Conservation (phyloP, 2,329 filamentous ascomycete genomes). For the Colletotrichum gloeosporioides region DNA sequence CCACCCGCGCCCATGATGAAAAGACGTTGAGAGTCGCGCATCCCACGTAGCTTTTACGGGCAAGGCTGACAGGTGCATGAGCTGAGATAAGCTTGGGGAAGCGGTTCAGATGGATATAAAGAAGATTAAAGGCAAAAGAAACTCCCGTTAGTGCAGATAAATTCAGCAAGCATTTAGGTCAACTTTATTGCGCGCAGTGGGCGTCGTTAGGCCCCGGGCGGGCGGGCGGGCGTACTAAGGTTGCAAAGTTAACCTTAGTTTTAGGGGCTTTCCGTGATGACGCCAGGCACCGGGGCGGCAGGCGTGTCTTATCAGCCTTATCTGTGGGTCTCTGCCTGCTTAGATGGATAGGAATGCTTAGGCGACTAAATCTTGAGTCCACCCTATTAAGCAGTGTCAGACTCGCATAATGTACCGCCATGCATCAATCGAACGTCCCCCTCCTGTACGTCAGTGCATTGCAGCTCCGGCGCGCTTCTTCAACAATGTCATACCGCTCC, state of each 20-base stretch:
- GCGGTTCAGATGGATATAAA: constrained; percentile 10
- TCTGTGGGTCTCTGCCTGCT: neutral
- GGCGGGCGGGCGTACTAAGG: neutral
- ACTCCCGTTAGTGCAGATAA: neutral
- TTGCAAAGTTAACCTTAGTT: constrained; percentile 6
- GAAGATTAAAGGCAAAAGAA: constrained; percentile 4
- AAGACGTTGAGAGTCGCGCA: neutral
- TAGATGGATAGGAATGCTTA: neutral
- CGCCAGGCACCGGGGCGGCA: neutral
- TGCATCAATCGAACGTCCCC: neutral
- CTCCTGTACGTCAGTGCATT: neutral
- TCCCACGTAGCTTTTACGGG: neutral
- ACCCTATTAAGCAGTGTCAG: neutral
- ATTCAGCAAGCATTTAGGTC: neutral
- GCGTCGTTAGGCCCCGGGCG: neutral
- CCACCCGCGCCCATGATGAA: neutral
- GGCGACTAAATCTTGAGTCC: accelerated
- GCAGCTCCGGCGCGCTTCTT: constrained; percentile 7
- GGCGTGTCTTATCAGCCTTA: neutral
- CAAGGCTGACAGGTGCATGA: constrained; percentile 7
- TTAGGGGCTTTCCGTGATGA: neutral
- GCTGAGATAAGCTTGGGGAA: neutral
- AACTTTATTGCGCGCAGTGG: constrained; percentile 8
- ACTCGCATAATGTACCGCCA: neutral
- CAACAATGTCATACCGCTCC: constrained; percentile 15